These are phyloP conservation scores for Tagetes patula DNA, from an alignment of 129 eudicot genomes.

Conservation along the genomic window DNA sequence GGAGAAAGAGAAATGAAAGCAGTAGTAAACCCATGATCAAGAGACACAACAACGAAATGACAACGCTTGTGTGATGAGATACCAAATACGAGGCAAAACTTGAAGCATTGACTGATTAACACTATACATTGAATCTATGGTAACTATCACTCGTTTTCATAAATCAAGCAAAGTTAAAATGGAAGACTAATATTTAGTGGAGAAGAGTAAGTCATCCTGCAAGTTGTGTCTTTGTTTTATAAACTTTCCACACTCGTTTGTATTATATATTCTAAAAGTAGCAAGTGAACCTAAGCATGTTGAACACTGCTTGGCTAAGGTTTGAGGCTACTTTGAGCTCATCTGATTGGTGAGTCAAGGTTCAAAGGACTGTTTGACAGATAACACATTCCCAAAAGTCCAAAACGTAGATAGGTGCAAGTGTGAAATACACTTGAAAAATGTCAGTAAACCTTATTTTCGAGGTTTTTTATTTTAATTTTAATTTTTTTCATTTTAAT, in stretches of 20 bases:
- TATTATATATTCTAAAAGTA: background rate
- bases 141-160: background rate
- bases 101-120: background rate
- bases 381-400: background rate
- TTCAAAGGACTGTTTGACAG: background rate
- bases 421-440: background rate
- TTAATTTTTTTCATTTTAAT: no score
- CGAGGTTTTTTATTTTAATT: no score
- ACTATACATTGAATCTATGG: background rate
- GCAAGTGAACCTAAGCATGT: background rate
- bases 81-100: constrained; percentile 14
- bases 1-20: constrained; percentile 19
- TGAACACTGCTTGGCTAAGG: constrained; percentile 8
- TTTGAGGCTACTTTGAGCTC: background rate
- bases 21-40: constrained; percentile 18
- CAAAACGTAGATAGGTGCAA: no score
- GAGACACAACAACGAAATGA: background rate
- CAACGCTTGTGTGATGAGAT: background rate
- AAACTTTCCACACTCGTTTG: background rate
- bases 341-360: background rate
- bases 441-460: no score
- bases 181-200: background rate
- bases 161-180: background rate
- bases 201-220: background rate
- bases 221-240: constrained; percentile 7